Evolutionary conservation across 2,329 filamentous ascomycete genomes (phyloP), one percentile per base, ranked within the genome.

Genomic region (Pyricularia grisea): DNA sequence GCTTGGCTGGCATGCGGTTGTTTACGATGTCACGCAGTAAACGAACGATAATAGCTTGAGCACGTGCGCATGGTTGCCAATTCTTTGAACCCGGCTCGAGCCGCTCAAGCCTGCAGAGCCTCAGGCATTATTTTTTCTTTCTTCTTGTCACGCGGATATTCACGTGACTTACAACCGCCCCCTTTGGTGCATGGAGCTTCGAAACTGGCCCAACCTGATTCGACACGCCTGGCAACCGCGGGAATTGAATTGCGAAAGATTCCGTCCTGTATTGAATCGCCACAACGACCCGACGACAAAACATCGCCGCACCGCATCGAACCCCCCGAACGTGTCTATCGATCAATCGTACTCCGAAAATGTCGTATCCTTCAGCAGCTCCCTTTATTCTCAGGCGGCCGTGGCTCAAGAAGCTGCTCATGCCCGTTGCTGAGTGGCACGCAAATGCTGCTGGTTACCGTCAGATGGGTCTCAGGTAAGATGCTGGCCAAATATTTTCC

Each of bases 401-500:
- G 74, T 97, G 92, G 92, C 88, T 98, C 78, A 83, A 85, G 81
- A 89, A 85, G 75, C 85, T 91, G 83, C 83, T 98, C 81, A 88
- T 84, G 84, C 95, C 95, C 74, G 79, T 97, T 73, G 88, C 94
- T 81, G 87, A 89, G 77, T 97, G 93, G 93, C 98, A 98, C 84
- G 83, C 83, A 82, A 90, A 94, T 79, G 91, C 93, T 76, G 87
- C 94, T 76, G 94, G 66, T 63, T 72, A 74, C 70, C 73, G 73
- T 67, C 72, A 71, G 70, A 70, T 70, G 55, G 36, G 61, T 31
- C 65, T 68, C 33, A 67, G 33, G 66, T 67, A 58, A 50, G 66
- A 27, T 64, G 20, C 63, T 12, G 17, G 33, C 33, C 33, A 36
- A 36, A 36, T 61, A 17, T 66, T 60, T 67, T 55, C 23, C 36